A percentile compares a stretch with the other conserved stretches of the same genome.
phyloP scores from a whole-genome alignment of 2,329 filamentous ascomycete genomes.

The Fusarium caatingaense region DNA sequence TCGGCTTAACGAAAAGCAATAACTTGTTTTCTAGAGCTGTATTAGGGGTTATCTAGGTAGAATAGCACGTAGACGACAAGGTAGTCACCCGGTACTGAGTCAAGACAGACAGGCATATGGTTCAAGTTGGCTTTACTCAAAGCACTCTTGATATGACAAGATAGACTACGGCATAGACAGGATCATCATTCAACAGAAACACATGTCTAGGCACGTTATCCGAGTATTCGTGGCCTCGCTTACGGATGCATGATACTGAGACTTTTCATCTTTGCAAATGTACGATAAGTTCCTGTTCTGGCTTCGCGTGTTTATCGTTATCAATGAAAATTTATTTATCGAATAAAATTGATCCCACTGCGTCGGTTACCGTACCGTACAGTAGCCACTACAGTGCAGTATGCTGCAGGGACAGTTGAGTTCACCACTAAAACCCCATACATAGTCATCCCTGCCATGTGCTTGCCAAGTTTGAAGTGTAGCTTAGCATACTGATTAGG shows the following conservation, averaged over 20 bases:
- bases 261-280: conserved; percentile 12
- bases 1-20: not conserved
- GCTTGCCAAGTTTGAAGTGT: conserved; percentile 37
- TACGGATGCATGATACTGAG: not conserved
- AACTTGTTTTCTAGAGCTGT: not conserved
- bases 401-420: conserved; percentile 33
- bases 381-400: not conserved
- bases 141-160: not conserved
- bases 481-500: conserved; percentile 38
- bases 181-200: not conserved
- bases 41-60: not conserved
- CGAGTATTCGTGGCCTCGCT: not conserved
- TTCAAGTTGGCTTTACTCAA: not conserved
- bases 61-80: not conserved
- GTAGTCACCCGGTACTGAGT: not conserved
- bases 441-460: conserved; percentile 24
- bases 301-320: conserved; percentile 17
- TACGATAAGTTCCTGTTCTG: conserved; percentile 31
- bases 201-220: not conserved
- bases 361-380: not conserved
- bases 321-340: not conserved
- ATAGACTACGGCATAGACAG: not conserved
- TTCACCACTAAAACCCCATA: conserved; percentile 26
- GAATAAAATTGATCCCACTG: not conserved
- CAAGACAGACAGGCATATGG: not conserved